phyloP scores from a whole-genome alignment of 768 basidiomycete genomes.

The Cystobasidiopsis lactophilus region DNA sequence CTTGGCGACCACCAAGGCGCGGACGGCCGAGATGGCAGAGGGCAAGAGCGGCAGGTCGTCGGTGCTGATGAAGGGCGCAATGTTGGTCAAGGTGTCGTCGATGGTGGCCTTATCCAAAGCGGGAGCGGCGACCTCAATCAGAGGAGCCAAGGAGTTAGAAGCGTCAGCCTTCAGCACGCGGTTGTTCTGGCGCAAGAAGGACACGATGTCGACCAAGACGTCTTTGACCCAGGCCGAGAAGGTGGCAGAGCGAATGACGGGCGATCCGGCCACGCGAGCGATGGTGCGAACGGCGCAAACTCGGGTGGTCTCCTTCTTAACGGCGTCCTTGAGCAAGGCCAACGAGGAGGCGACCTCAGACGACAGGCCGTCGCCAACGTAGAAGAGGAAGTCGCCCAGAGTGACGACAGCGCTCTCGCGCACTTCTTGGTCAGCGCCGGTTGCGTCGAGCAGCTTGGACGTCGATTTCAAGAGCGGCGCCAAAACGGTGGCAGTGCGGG shows the following conservation, averaged over 20 bases:
- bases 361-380: conserved; percentile 39
- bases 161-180: conserved; percentile 54
- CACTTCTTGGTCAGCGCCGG: conserved; percentile 82
- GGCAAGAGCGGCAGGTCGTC: conserved; percentile 58
- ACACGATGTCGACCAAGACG: conserved; percentile 53
- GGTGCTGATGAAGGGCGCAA: conserved; percentile 51
- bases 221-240: conserved; percentile 47
- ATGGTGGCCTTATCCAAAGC: conserved; percentile 30
- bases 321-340: conserved; percentile 16
- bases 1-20: conserved; percentile 35
- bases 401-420: conserved; percentile 58
- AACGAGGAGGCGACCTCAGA: conserved; percentile 11
- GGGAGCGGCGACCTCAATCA: conserved; percentile 38
- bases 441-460: conserved; percentile 41
- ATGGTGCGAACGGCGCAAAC: conserved; percentile 44
- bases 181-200: conserved; percentile 54
- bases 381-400: conserved; percentile 69
- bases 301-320: conserved; percentile 26
- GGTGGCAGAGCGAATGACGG: not conserved
- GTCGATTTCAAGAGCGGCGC: conserved; percentile 48
- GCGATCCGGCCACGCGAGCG: conserved; percentile 31
- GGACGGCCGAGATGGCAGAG: conserved; percentile 28
- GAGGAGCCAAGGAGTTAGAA: conserved; percentile 50
- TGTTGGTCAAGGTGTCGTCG: conserved; percentile 41
- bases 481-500: conserved; percentile 28